Base-by-base conservation (phyloP, 2,329 filamentous ascomycete species). In the Fusarium scirpi region DNA sequence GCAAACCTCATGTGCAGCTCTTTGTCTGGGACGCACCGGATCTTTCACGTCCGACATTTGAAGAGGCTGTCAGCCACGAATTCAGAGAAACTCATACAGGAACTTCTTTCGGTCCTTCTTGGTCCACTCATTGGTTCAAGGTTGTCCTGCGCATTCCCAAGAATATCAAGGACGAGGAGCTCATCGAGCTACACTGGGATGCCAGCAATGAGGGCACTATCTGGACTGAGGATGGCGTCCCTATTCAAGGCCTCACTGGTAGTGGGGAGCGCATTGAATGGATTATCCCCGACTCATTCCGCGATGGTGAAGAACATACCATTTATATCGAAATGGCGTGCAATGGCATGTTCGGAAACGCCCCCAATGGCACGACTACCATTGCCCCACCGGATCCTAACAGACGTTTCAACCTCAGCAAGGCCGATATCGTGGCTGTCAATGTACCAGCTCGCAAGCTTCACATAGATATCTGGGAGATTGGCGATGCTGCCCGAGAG, bases 251-350 rank as follows among this genome's bases (percentile, higher is more conserved):
- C 16, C 83, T 99, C 74, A 98, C 94, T 1, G 96, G 96, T 20
- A 91, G 92, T 58, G 93, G 93, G 43, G 96, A 99, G 77, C 88
- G 96, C 57, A 87, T 91, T 18, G 94, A 98, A 81, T 99, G 95
- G 94, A 89, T 97, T 64, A 85, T 99, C 46, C 95, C 96, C 11
- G 85, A 93, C 53, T 84, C 85, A 18, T 97, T 92, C 82, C 88
- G 92, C 67, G 93, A 97, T 79, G 94, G 94, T 56, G 90, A 95
- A 78, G 89, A 94, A 76, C 94, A 98, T 79, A 89, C 87, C 20
- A 92, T 99, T 75, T 99, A 98, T 80, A 91, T 99, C 70, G 96
- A 99, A 83, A 97, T 98, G 93, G 96, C 96, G 22, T 98, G 96
- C 82, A 99, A 99, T 80, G 91, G 91, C 80, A 98, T 98, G 94